Conservation (phyloP, 768 basidiomycete species). For the Tubosaeta brunneosetosa region DNA sequence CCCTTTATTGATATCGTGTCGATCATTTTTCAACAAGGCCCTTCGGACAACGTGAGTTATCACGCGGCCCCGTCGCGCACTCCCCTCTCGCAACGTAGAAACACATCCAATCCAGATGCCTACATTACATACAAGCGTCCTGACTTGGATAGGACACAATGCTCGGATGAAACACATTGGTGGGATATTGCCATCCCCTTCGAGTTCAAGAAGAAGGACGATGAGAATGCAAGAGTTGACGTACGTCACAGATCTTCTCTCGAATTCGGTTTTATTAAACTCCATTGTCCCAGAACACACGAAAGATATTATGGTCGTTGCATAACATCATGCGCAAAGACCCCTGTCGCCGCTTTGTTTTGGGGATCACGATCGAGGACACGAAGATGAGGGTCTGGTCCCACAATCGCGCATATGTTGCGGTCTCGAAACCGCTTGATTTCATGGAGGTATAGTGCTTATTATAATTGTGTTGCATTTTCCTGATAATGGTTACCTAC, state of each 20-base stretch:
- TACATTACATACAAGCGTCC: too few relatives aligned
- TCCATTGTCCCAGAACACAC: slow-evolving; percentile 5
- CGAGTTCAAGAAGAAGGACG: background rate
- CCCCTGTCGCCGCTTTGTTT: slow-evolving; percentile 18
- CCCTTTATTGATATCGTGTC: background rate
- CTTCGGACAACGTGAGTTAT: too few relatives aligned
- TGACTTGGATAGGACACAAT: too few relatives aligned
- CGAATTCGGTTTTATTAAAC: background rate
- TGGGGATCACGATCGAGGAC: slow-evolving; percentile 29
- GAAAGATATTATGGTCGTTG: slow-evolving; percentile 26
- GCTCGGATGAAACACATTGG: too few relatives aligned
- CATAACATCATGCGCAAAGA: slow-evolving; percentile 28
- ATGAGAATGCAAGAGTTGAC: background rate
- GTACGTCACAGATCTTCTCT: background rate
- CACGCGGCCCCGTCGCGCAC: too few relatives aligned
- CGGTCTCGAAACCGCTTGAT: background rate
- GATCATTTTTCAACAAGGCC: background rate
- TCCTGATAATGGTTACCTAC: background rate
- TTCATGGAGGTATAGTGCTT: background rate
- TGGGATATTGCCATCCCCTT: too few relatives aligned
- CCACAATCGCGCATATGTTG: background rate
- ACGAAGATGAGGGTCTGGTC: slow-evolving; percentile 27
- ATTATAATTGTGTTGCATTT: too few relatives aligned
- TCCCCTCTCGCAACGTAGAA: too few relatives aligned
- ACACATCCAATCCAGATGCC: too few relatives aligned